Evolutionary conservation across 306 rosid genomes (phyloP).

Genomic region (Ceratonia siliqua): DNA sequence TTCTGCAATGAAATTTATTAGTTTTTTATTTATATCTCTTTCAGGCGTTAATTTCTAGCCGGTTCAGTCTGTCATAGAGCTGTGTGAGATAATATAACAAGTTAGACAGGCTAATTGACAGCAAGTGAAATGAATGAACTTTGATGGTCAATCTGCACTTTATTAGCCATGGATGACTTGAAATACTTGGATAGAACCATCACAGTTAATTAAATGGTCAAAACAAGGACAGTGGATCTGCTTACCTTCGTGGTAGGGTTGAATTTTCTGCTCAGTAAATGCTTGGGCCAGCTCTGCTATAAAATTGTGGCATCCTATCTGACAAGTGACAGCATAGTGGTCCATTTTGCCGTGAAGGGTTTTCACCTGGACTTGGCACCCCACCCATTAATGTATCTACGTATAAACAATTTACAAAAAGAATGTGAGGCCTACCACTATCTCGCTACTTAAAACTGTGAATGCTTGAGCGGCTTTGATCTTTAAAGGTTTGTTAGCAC

Average conservation of each 20-base stretch:
- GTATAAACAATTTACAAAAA: neutral
- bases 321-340: neutral
- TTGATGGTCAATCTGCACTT: neutral
- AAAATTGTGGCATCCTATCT: neutral
- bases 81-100: neutral
- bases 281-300: neutral
- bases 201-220: neutral
- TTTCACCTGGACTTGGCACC: neutral
- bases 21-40: neutral
- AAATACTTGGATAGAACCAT: neutral
- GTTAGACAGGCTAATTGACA: neutral
- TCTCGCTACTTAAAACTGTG: neutral
- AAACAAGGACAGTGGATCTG: neutral
- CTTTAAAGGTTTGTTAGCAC: neutral
- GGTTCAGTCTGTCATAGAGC: neutral
- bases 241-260: neutral
- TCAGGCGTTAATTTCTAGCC: neutral
- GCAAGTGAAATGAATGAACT: conserved; percentile 5
- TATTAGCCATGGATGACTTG: neutral
- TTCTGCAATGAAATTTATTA: neutral
- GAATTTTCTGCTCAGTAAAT: neutral
- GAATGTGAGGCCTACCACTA: neutral
- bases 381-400: neutral
- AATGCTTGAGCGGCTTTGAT: neutral
- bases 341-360: neutral